Conservation (phyloP, 768 basidiomycete species). For the Daedalea quercina region DNA sequence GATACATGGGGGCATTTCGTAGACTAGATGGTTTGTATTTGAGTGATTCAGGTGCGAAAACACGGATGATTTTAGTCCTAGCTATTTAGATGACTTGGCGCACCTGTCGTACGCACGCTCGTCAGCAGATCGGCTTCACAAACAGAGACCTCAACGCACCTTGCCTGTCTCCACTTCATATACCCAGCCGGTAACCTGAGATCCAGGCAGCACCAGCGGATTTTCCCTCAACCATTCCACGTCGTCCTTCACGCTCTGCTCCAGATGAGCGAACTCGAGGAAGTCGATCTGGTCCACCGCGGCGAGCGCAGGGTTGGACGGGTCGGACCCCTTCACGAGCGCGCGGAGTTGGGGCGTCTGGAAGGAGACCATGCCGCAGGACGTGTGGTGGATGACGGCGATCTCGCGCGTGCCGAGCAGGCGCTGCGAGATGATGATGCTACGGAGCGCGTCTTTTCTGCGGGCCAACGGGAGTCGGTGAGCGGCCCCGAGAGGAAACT, state of each 20-base stretch:
- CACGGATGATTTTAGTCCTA: too few species aligned
- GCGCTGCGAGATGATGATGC: constrained; percentile 66
- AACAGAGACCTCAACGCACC: constrained; percentile 26
- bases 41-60: too few species aligned
- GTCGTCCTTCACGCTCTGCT: constrained; percentile 50
- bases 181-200: constrained; percentile 58
- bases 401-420: constrained; percentile 66
- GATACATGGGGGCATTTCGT: too few species aligned
- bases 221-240: constrained; percentile 50
- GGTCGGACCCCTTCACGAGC: constrained; percentile 41
- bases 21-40: neutral
- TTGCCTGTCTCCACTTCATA: constrained; percentile 59
- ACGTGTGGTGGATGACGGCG: constrained; percentile 64
- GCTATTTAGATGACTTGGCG: constrained; percentile 10
- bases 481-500: neutral
- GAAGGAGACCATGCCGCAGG: constrained; percentile 70
- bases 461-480: neutral
- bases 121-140: neutral
- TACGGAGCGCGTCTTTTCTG: constrained; percentile 59
- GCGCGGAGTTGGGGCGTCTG: constrained; percentile 40
- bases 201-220: constrained; percentile 48
- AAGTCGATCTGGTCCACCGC: constrained; percentile 45
- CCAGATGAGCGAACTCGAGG: constrained; percentile 44
- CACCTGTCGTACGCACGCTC: constrained; percentile 7
- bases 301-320: constrained; percentile 21